Evolutionary conservation across 2,329 filamentous ascomycete genomes (phyloP).

Genomic region (Albophoma yamanashiensis): DNA sequence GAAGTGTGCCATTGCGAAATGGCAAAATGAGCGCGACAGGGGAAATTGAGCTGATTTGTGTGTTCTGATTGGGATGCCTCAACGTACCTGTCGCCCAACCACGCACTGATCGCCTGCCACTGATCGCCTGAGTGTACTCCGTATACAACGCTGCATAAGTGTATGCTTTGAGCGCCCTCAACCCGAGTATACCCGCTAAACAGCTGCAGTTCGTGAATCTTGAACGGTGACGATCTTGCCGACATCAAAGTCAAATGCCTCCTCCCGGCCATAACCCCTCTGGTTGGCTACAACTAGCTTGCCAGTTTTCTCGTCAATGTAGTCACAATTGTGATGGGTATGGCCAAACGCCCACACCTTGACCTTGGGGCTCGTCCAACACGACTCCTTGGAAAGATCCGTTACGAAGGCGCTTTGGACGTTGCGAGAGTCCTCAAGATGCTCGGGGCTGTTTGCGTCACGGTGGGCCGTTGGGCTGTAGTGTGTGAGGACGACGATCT

Average conservation of each 20-base stretch:
- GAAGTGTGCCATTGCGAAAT: slow-evolving; percentile 28
- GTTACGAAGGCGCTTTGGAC: slow-evolving; percentile 24
- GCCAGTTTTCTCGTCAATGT: slow-evolving; percentile 13
- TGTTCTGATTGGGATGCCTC: background rate
- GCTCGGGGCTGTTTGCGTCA: background rate
- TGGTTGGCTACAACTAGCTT: slow-evolving; percentile 19
- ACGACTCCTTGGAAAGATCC: slow-evolving; percentile 24
- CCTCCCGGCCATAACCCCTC: slow-evolving; percentile 14
- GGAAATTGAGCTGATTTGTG: background rate
- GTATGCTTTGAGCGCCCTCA: too few relatives aligned
- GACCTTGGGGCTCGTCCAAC: slow-evolving; percentile 23
- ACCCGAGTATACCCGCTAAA: background rate
- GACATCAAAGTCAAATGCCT: background rate
- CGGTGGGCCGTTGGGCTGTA: background rate
- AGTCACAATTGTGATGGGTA: slow-evolving; percentile 34
- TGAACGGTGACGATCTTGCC: background rate
- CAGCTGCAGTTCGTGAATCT: background rate
- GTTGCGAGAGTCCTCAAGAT: background rate
- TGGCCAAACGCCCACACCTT: slow-evolving; percentile 36
- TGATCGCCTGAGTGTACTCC: too few relatives aligned
- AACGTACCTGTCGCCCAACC: too few relatives aligned
- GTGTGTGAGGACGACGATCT: slow-evolving; percentile 2
- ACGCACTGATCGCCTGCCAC: too few relatives aligned
- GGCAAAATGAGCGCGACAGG: background rate
- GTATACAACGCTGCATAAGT: too few relatives aligned